phyloP scores from a whole-genome alignment of 805 yeast species.

The Wickerhamomyces canadensis region DNA sequence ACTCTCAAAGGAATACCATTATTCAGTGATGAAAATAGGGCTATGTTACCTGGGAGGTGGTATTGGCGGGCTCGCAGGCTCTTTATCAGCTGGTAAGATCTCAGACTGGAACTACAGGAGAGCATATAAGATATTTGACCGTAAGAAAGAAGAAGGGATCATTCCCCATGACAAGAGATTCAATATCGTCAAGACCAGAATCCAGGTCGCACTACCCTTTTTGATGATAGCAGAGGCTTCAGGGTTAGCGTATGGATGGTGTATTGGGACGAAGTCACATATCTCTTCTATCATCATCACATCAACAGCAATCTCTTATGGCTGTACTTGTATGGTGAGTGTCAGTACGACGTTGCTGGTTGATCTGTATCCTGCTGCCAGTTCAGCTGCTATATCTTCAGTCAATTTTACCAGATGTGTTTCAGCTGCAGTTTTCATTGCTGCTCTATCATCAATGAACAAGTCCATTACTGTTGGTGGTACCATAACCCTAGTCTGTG shows the following conservation, averaged over 20 bases:
- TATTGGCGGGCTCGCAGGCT: constrained; percentile 52
- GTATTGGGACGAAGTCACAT: constrained; percentile 41
- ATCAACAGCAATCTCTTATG: constrained; percentile 48
- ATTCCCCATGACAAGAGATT: constrained; percentile 28
- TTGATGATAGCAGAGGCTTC: constrained; percentile 30
- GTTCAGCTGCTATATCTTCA: constrained; percentile 72
- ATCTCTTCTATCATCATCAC: constrained; percentile 53
- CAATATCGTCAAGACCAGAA: constrained; percentile 48
- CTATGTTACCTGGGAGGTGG: constrained; percentile 71
- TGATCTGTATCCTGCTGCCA: constrained; percentile 60
- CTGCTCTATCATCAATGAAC: constrained; percentile 59
- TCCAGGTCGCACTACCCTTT: constrained; percentile 41
- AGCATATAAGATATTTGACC: constrained; percentile 7
- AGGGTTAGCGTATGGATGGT: constrained; percentile 64
- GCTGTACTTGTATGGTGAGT: constrained; percentile 53
- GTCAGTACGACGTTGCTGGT: constrained; percentile 59
- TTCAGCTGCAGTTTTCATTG: constrained; percentile 66
- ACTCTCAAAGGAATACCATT: constrained; percentile 38
- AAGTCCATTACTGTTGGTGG: constrained; percentile 62
- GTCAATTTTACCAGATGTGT: constrained; percentile 70
- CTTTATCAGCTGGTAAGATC: constrained; percentile 49
- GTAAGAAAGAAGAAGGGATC: constrained; percentile 20
- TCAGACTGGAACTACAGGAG: constrained; percentile 44
- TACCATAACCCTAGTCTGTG: constrained; percentile 67
- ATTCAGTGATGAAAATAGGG: constrained; percentile 54